Conservation (phyloP, 2,329 filamentous ascomycete species). For the Dactylellina cionopaga region DNA sequence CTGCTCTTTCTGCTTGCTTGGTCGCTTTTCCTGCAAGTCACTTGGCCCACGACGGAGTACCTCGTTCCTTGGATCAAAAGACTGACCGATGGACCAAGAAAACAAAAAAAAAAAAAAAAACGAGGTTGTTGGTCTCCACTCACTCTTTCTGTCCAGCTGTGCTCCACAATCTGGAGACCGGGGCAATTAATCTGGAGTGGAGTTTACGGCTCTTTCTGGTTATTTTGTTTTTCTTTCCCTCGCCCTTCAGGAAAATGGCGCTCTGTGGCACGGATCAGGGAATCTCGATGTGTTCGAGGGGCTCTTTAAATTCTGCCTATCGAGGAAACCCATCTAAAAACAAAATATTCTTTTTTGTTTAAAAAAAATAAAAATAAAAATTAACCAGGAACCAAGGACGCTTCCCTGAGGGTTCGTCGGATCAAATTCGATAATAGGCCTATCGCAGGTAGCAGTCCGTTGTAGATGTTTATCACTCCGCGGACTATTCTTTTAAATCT, state of each 20-base stretch:
- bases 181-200: conserved; percentile 52
- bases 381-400: conserved; percentile 30
- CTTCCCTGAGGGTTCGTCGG: conserved; percentile 50
- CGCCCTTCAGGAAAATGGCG: conserved; percentile 43
- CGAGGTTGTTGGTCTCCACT: conserved; percentile 52
- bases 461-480: conserved; percentile 42
- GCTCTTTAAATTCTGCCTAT: conserved; percentile 46
- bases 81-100: conserved; percentile 47
- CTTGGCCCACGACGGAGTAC: conserved; percentile 50
- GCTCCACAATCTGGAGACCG: conserved; percentile 52
- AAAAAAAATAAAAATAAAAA: conserved; percentile 35
- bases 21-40: conserved; percentile 37
- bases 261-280: conserved; percentile 50
- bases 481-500: conserved; percentile 50
- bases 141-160: conserved; percentile 38
- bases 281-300: conserved; percentile 47
- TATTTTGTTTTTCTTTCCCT: conserved; percentile 35
- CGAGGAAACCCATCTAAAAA: conserved; percentile 31
- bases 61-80: conserved; percentile 52
- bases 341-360: background rate
- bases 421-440: conserved; percentile 47
- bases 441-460: conserved; percentile 43
- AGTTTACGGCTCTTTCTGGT: conserved; percentile 36
- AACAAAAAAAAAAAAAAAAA: conserved; percentile 51
- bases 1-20: conserved; percentile 10